A percentile compares a stretch with the other conserved stretches of the same genome.
phyloP scores from a whole-genome alignment of 805 yeast genomes.

The Torulaspora microellipsoides region DNA sequence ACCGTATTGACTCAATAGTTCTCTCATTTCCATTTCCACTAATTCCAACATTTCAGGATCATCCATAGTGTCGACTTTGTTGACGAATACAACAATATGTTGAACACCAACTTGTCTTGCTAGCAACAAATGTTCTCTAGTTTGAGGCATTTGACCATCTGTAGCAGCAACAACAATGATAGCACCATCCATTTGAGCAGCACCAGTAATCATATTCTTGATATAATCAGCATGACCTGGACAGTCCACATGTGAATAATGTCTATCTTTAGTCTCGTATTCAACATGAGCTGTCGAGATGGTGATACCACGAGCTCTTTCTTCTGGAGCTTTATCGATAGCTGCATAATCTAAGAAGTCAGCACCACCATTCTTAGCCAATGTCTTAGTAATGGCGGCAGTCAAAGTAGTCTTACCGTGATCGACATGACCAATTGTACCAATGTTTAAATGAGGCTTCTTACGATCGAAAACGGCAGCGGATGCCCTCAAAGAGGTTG shows the following conservation, averaged over 20 bases:
- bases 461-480: slow-evolving; percentile 88
- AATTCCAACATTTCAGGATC: slow-evolving; percentile 99
- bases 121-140: slow-evolving; percentile 95
- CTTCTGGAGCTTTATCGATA: slow-evolving; percentile 98
- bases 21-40: slow-evolving; percentile 99
- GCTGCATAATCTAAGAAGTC: slow-evolving; percentile 86
- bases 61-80: slow-evolving; percentile 96
- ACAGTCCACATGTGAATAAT: slow-evolving; percentile 96
- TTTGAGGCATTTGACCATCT: slow-evolving; percentile 99
- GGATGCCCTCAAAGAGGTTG: slow-evolving; percentile 27
- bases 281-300: slow-evolving; percentile 97
- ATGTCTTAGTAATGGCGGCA: slow-evolving; percentile 96
- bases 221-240: slow-evolving; percentile 99
- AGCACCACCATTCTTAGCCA: slow-evolving; percentile 86
- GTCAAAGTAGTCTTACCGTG: slow-evolving; percentile 98
- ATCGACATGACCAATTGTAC: slow-evolving; percentile 98
- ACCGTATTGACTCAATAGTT: slow-evolving; percentile 82
- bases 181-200: slow-evolving; percentile 99
- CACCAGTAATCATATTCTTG: slow-evolving; percentile 99
- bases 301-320: slow-evolving; percentile 99
- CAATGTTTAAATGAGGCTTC: slow-evolving; percentile 94
- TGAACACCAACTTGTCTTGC: slow-evolving; percentile 99
- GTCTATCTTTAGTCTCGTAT: slow-evolving; percentile 91
- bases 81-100: slow-evolving; percentile 93
- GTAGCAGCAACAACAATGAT: slow-evolving; percentile 98